Conservation (phyloP, 306 rosid genomes). For the Quercus suber region DNA sequence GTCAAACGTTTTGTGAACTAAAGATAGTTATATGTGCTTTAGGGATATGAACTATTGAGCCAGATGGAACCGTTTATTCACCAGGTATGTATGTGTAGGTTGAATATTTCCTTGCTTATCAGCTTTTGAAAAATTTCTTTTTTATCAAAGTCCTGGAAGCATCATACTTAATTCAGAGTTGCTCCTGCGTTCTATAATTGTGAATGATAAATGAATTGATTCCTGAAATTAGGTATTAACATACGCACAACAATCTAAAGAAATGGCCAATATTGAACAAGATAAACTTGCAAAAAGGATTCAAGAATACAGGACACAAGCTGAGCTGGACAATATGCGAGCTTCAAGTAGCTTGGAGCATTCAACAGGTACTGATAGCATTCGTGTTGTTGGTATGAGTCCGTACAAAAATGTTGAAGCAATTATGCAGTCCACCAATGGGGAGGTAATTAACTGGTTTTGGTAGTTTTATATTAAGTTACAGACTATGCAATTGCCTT, state of each 20-base stretch:
- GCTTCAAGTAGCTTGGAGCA: slow-evolving; percentile 59
- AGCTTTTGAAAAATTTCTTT: background rate
- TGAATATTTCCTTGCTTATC: background rate
- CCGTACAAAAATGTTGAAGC: slow-evolving; percentile 63
- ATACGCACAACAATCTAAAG: slow-evolving; percentile 95
- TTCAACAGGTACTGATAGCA: slow-evolving; percentile 45
- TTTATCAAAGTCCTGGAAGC: background rate
- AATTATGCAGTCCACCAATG: slow-evolving; percentile 52
- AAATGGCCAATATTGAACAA: slow-evolving; percentile 84
- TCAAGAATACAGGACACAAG: slow-evolving; percentile 91
- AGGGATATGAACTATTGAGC: slow-evolving; percentile 87
- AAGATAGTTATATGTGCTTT: slow-evolving; percentile 30
- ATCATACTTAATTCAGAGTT: background rate
- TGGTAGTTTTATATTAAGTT: slow-evolving; percentile 1
- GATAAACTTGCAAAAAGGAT: slow-evolving; percentile 97
- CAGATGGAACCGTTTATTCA: slow-evolving; percentile 97
- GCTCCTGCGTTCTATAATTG: slow-evolving; percentile 1
- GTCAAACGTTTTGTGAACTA: slow-evolving; percentile 23
- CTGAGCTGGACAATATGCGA: slow-evolving; percentile 63
- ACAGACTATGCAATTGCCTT: background rate
- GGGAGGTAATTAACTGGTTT: slow-evolving; percentile 61
- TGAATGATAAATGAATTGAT: slow-evolving; percentile 6
- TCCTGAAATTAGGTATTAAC: slow-evolving; percentile 69
- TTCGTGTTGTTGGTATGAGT: slow-evolving; percentile 48
- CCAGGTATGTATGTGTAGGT: slow-evolving; percentile 58